A percentile compares a stretch with the other conserved stretches of the same genome.
Conservation (phyloP, 1,284 basidiomycete genomes). For the Ustilago crameri region DNA sequence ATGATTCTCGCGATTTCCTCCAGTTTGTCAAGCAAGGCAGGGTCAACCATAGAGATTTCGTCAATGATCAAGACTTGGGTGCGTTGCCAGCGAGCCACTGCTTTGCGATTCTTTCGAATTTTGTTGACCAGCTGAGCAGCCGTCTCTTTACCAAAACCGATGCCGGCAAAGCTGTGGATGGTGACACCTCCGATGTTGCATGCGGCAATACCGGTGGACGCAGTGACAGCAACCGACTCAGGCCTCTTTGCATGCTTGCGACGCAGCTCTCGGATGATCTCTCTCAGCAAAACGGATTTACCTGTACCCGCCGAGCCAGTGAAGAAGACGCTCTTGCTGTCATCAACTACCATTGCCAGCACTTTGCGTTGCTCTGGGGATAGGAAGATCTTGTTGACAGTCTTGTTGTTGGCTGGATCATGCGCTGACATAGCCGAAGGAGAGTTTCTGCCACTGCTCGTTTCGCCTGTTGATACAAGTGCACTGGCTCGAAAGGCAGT, state of each 20-base stretch:
- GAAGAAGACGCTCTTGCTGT: conserved; percentile 84
- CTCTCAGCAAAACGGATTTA: conserved; percentile 90
- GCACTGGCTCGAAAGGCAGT: conserved; percentile 29
- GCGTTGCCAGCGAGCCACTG: conserved; percentile 76
- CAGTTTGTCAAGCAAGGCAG: conserved; percentile 88
- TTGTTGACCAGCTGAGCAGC: conserved; percentile 76
- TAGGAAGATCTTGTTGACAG: conserved; percentile 54
- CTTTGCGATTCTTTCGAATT: conserved; percentile 78
- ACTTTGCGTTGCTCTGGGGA: conserved; percentile 63
- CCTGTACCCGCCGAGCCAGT: conserved; percentile 94
- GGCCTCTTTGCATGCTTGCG: conserved; percentile 71
- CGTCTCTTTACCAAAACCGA: conserved; percentile 82
- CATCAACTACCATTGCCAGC: conserved; percentile 60
- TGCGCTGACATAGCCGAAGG: conserved; percentile 5
- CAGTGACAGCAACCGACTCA: conserved; percentile 83
- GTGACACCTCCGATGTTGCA: conserved; percentile 94
- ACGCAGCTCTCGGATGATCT: conserved; percentile 79
- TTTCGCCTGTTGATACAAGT: conserved; percentile 10
- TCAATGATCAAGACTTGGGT: conserved; percentile 90
- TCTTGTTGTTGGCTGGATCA: conserved; percentile 12
- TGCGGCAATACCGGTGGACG: conserved; percentile 87
- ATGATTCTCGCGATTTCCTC: conserved; percentile 76
- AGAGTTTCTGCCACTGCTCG: conserved; percentile 8
- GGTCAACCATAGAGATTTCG: conserved; percentile 96
- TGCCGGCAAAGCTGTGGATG: conserved; percentile 89